These are phyloP conservation scores for Trypanosoma cruzi DNA, from an alignment of 208 protist species.

Conservation along the genomic window DNA sequence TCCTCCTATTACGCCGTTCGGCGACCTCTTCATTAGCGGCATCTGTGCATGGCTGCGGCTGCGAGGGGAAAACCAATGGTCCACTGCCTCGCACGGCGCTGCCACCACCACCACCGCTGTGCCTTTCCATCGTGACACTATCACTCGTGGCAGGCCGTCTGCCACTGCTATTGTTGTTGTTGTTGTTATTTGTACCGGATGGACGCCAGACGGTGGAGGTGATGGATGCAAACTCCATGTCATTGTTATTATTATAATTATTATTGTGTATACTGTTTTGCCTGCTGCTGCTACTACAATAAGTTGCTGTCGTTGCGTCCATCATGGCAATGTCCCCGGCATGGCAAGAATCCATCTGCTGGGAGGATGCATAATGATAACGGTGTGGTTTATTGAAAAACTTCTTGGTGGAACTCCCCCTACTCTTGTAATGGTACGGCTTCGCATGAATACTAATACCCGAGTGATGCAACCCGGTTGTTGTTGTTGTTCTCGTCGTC, in stretches of 20 bases:
- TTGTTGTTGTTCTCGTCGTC: conserved; percentile 10
- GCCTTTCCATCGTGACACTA: background rate
- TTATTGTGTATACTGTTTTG: background rate
- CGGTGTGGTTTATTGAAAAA: background rate
- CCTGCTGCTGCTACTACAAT: background rate
- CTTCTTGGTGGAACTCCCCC: background rate
- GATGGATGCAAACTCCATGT: background rate
- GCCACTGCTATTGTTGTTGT: background rate
- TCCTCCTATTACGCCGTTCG: conserved; percentile 30
- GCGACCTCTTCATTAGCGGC: background rate
- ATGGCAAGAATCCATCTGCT: background rate
- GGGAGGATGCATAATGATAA: background rate
- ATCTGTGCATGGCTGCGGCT: background rate
- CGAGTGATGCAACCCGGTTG: no score
- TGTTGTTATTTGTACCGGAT: background rate
- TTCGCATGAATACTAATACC: conserved; percentile 66
- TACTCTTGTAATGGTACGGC: conserved; percentile 62
- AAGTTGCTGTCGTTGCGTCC: background rate
- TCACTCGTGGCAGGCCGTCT: background rate
- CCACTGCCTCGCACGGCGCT: no score
- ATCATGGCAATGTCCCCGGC: background rate
- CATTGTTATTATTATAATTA: background rate
- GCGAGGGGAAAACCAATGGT: conserved; percentile 1
- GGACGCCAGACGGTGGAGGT: background rate
- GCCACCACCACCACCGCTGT: no score